These are phyloP conservation scores for Auricularia auricula-judae DNA, from an alignment of 768 basidiomycete species.

Conservation along the genomic window DNA sequence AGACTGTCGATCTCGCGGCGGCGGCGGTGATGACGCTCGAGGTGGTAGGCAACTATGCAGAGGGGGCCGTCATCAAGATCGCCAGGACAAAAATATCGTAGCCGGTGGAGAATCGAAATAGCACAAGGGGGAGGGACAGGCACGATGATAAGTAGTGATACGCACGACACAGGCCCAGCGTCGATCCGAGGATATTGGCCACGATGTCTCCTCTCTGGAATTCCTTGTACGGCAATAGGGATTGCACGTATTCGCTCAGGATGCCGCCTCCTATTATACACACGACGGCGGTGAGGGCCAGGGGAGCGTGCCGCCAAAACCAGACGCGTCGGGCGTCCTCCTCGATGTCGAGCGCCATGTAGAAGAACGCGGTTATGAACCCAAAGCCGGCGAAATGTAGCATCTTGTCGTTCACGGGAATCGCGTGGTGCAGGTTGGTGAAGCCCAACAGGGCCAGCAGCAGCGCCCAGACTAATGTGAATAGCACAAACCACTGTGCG, in stretches of 20 bases:
- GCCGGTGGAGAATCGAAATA: neutral
- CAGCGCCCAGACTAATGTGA: slow-evolving; percentile 58
- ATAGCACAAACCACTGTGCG: slow-evolving; percentile 67
- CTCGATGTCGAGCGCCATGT: slow-evolving; percentile 80
- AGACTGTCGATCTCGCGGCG: slow-evolving; percentile 76
- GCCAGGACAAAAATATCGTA: neutral
- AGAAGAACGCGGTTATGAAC: slow-evolving; percentile 69
- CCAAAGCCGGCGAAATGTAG: slow-evolving; percentile 70
- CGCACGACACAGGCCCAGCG: slow-evolving; percentile 52
- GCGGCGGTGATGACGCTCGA: slow-evolving; percentile 67
- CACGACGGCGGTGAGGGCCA: slow-evolving; percentile 55
- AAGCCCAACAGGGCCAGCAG: slow-evolving; percentile 66
- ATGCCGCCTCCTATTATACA: slow-evolving; percentile 77
- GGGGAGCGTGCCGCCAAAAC: slow-evolving; percentile 70
- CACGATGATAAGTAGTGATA: neutral
- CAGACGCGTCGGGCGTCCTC: slow-evolving; percentile 78
- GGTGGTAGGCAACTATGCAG: slow-evolving; percentile 32
- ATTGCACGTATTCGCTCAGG: slow-evolving; percentile 73
- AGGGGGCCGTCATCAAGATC: neutral
- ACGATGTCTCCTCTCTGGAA: slow-evolving; percentile 66
- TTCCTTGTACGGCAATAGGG: slow-evolving; percentile 63
- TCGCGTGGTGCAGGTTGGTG: slow-evolving; percentile 50
- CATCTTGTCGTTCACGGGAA: slow-evolving; percentile 71
- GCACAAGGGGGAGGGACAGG: neutral
- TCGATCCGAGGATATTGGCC: slow-evolving; percentile 73